These are phyloP conservation scores for Eragrostis tef DNA, from an alignment of 202 grass and related monocot species.

Conservation along the genomic window DNA sequence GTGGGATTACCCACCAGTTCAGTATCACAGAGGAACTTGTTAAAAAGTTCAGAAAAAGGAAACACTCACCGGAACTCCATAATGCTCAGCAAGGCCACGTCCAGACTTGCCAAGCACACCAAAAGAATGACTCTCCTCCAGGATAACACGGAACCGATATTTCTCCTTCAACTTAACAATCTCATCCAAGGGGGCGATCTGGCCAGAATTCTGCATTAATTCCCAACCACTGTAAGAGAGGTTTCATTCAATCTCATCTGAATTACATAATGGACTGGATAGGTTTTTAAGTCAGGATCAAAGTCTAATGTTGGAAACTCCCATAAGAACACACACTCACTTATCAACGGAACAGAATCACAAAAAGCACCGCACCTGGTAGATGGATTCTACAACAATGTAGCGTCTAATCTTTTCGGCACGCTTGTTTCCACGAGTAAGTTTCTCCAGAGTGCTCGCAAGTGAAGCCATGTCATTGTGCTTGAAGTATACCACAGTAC, in stretches of 20 bases:
- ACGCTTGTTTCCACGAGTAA: slow-evolving; percentile 75
- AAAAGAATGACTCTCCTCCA: slow-evolving; percentile 97
- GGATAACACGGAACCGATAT: slow-evolving; percentile 81
- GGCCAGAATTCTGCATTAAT: slow-evolving; percentile 83
- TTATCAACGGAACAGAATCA: slow-evolving; percentile 43
- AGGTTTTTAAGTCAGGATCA: slow-evolving; percentile 9
- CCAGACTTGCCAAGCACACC: slow-evolving; percentile 91
- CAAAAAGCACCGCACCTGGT: slow-evolving; percentile 63
- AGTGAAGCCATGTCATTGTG: slow-evolving; percentile 98
- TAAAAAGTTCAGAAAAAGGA: neutral
- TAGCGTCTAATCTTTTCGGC: slow-evolving; percentile 88
- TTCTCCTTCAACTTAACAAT: slow-evolving; percentile 94
- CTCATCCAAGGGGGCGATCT: slow-evolving; percentile 83
- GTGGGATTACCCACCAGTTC: neutral
- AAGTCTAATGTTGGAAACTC: slow-evolving; percentile 30
- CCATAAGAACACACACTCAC: neutral
- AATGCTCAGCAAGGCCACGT: slow-evolving; percentile 88
- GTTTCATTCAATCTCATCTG: slow-evolving; percentile 19
- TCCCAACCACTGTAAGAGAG: slow-evolving; percentile 19
- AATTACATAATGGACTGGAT: slow-evolving; percentile 26
- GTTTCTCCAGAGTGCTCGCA: slow-evolving; percentile 76
- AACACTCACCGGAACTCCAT: slow-evolving; percentile 72
- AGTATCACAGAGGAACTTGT: neutral
- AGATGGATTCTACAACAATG: slow-evolving; percentile 92
- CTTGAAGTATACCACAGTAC: slow-evolving; percentile 93